Conservation (phyloP, 306 rosid species). For the Senna siamea region DNA sequence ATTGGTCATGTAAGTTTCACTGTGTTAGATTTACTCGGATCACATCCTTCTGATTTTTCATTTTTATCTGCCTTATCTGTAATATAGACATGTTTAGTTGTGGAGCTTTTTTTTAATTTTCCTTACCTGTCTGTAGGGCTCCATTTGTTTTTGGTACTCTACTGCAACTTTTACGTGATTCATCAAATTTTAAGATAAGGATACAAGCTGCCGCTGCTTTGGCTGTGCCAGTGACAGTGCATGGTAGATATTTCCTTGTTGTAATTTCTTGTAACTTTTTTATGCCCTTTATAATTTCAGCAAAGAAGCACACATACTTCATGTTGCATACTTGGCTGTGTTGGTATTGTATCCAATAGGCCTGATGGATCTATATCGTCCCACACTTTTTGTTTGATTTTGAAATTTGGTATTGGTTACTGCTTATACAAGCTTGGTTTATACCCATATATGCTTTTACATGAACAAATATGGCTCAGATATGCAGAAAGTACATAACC, state of each 20-base stretch:
- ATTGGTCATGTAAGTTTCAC: background rate
- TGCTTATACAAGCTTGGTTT: background rate
- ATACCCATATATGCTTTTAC: background rate
- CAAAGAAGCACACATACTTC: background rate
- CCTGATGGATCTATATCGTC: background rate
- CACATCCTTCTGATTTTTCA: no score
- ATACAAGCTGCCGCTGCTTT: conserved; percentile 97
- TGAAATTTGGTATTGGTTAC: background rate
- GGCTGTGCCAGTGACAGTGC: conserved; percentile 77
- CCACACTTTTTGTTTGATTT: no score
- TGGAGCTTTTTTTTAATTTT: background rate
- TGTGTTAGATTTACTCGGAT: background rate
- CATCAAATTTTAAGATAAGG: conserved; percentile 88
- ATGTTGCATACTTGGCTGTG: background rate
- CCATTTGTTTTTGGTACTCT: conserved; percentile 82
- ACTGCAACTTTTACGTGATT: conserved; percentile 76
- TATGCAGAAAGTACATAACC: no score
- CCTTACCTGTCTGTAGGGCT: conserved; percentile 61
- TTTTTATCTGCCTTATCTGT: background rate
- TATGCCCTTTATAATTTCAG: conserved; percentile 3
- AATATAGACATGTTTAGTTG: background rate
- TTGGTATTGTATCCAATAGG: background rate
- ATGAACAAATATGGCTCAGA: no score
- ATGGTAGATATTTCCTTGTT: conserved; percentile 49
- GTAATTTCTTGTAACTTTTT: conserved; percentile 15